A percentile compares a stretch with the other conserved stretches of the same genome.
phyloP scores from a whole-genome alignment of 148 eudicot species.

The Euryodendron excelsum region DNA sequence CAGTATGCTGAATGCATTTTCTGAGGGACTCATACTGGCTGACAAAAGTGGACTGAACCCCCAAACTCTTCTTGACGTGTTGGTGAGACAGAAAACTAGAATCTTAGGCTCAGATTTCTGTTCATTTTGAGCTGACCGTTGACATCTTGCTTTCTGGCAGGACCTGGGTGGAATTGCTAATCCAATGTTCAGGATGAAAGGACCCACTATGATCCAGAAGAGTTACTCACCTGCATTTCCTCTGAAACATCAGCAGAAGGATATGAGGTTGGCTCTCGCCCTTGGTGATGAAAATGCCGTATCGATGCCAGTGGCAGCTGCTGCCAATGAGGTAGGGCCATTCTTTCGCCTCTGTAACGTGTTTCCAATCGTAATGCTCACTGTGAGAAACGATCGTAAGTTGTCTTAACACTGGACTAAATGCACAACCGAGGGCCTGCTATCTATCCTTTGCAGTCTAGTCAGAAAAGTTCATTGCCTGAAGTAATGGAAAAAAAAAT shows the following conservation, averaged over 20 bases:
- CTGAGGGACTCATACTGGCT: slow-evolving; percentile 87
- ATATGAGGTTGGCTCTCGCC: slow-evolving; percentile 96
- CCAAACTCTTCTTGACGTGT: slow-evolving; percentile 74
- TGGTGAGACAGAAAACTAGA: slow-evolving; percentile 49
- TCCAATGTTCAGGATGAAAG: slow-evolving; percentile 97
- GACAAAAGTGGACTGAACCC: slow-evolving; percentile 81
- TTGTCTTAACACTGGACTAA: no score
- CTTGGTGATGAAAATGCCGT: slow-evolving; percentile 90
- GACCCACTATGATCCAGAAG: slow-evolving; percentile 78
- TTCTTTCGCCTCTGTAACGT: not conserved
- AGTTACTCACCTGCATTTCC: slow-evolving; percentile 91
- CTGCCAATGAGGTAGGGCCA: slow-evolving; percentile 80
- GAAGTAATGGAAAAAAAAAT: not conserved
- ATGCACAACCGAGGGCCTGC: not conserved
- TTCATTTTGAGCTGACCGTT: not conserved
- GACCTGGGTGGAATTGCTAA: slow-evolving; percentile 94
- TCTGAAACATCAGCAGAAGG: slow-evolving; percentile 96
- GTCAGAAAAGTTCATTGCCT: not conserved
- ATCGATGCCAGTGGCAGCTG: slow-evolving; percentile 96
- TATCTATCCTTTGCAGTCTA: not conserved
- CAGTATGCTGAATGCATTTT: slow-evolving; percentile 99
- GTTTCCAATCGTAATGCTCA: not conserved
- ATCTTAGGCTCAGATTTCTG: not conserved
- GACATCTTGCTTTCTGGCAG: slow-evolving; percentile 33
- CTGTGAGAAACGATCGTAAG: slow-evolving; percentile 1